These are phyloP conservation scores for Lyophyllum shimeji DNA, from an alignment of 768 basidiomycete species.

Conservation along the genomic window DNA sequence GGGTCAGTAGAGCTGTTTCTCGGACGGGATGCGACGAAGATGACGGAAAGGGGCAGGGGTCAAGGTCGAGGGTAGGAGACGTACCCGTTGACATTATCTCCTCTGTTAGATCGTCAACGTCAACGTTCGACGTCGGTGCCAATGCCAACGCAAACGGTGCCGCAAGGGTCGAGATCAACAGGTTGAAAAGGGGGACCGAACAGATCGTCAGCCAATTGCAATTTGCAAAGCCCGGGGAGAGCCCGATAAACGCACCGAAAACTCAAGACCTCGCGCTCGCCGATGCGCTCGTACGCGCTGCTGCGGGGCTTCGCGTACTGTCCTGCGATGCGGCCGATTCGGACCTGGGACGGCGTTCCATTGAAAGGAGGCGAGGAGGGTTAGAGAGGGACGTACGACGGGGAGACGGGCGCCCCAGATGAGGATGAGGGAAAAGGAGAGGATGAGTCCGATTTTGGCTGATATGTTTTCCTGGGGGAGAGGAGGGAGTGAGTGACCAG, in stretches of 20 bases:
- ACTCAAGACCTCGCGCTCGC: constrained; percentile 74
- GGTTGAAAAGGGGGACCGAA: background rate
- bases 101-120: constrained; percentile 44
- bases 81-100: constrained; percentile 95
- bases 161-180: background rate
- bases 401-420: constrained; percentile 92
- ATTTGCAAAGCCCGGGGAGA: background rate
- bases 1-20: background rate
- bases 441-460: constrained; percentile 84
- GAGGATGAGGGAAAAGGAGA: constrained; percentile 93
- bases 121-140: too few relatives aligned
- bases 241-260: constrained; percentile 63
- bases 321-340: constrained; percentile 91
- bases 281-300: constrained; percentile 76
- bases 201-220: background rate
- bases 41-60: too few relatives aligned
- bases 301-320: constrained; percentile 96
- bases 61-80: background rate
- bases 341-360: constrained; percentile 47
- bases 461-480: constrained; percentile 74
- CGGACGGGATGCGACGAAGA: background rate
- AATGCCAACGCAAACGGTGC: too few relatives aligned
- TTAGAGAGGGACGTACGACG: constrained; percentile 58
- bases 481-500: background rate
- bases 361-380: background rate